Percentiles rank a stretch among this genome's conserved stretches.
Evolutionary conservation across 106 monocot genomes (phyloP).

Genomic region (Xerophyta viscosa): DNA sequence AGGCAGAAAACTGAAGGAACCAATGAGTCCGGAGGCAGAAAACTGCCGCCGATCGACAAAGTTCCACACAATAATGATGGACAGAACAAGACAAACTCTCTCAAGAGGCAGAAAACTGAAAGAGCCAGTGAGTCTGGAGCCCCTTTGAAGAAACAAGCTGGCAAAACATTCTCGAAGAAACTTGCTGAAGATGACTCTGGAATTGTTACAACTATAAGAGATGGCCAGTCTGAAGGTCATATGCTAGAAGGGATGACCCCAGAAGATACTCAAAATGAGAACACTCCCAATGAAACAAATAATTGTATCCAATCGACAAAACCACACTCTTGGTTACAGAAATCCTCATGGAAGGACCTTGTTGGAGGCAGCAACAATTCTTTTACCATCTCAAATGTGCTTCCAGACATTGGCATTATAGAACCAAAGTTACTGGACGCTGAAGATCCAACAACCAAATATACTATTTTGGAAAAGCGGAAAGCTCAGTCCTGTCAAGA

Average conservation of each 20-base stretch:
- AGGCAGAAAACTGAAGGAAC: constrained; percentile 22
- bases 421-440: constrained; percentile 2
- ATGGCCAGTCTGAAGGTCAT: not conserved
- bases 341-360: constrained; percentile 86
- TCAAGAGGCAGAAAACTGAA: constrained; percentile 27
- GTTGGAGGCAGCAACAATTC: constrained; percentile 33
- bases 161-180: constrained; percentile 1
- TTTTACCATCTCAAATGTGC: constrained; percentile 50
- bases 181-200: constrained; percentile 15
- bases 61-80: constrained; percentile 2
- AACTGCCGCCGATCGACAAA: constrained; percentile 10
- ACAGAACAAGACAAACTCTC: constrained; percentile 9
- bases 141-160: constrained; percentile 7
- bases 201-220: not conserved
- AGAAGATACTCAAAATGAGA: constrained; percentile 2
- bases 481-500: constrained; percentile 6
- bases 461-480: constrained; percentile 9
- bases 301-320: constrained; percentile 3
- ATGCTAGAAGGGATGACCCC: constrained; percentile 1
- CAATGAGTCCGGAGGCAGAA: too few species aligned
- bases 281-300: constrained; percentile 3
- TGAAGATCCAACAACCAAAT: not conserved
- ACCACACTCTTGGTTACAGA: constrained; percentile 63
- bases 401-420: constrained; percentile 16
- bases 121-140: constrained; percentile 9